Percentiles rank a stretch among this genome's conserved stretches.
These are phyloP conservation scores for Corynespora cassiicola DNA, from an alignment of 2,329 filamentous ascomycete genomes.

Conservation along the genomic window DNA sequence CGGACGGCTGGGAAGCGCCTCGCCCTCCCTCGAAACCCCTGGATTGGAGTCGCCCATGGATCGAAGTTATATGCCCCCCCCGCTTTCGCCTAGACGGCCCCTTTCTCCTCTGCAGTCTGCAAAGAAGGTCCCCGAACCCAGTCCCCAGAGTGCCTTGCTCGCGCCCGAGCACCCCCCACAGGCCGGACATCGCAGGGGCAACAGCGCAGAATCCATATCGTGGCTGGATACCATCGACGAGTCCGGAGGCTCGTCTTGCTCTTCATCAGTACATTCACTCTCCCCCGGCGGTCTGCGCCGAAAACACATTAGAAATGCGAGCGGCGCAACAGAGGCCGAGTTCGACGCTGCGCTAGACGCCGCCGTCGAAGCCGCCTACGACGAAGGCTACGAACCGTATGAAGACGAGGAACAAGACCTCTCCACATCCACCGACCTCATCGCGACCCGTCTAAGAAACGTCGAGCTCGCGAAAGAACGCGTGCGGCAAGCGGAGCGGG, in stretches of 20 bases:
- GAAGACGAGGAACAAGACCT: constrained; percentile 58
- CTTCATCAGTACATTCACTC: constrained; percentile 81
- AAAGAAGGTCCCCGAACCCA: constrained; percentile 24
- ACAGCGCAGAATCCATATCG: constrained; percentile 82
- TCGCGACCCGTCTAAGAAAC: constrained; percentile 56
- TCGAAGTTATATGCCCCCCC: constrained; percentile 70
- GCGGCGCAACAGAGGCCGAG: constrained; percentile 81
- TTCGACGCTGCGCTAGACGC: constrained; percentile 95
- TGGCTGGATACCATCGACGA: constrained; percentile 97
- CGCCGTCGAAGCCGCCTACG: constrained; percentile 94
- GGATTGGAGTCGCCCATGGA: constrained; percentile 59
- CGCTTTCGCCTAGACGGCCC: constrained; percentile 70
- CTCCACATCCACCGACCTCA: constrained; percentile 40
- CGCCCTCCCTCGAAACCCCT: constrained; percentile 16
- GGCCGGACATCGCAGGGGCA: constrained; percentile 53
- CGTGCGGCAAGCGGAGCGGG: constrained; percentile 75
- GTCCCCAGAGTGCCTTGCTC: constrained; percentile 22
- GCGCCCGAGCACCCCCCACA: constrained; percentile 27
- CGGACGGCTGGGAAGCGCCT: constrained; percentile 28
- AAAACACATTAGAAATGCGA: constrained; percentile 72
- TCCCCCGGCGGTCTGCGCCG: constrained; percentile 74
- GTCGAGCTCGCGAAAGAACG: constrained; percentile 79
- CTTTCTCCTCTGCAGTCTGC: constrained; percentile 50
- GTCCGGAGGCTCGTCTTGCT: constrained; percentile 76
- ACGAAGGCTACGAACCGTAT: constrained; percentile 84